A percentile compares a stretch with the other conserved stretches of the same genome.
These are phyloP conservation scores for Nigrospora oryzae DNA, from an alignment of 2,329 filamentous ascomycete species.

Conservation along the genomic window DNA sequence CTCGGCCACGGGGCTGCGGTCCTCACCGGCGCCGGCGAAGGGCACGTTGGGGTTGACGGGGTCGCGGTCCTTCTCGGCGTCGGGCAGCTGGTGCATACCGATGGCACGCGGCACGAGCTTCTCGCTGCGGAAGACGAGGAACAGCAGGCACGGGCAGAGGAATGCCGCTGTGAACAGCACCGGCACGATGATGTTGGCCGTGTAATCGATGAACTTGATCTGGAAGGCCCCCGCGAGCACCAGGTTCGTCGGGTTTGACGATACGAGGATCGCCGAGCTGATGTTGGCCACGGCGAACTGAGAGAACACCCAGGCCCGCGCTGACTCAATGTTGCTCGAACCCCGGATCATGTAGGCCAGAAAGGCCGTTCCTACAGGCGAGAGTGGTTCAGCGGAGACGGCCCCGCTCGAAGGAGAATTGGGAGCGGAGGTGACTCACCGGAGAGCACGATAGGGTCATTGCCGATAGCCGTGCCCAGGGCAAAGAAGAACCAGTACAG, in stretches of 20 bases:
- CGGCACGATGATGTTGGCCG: slow-evolving; percentile 67
- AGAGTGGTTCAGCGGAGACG: not conserved
- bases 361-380: slow-evolving; percentile 46
- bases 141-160: slow-evolving; percentile 61
- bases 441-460: slow-evolving; percentile 67
- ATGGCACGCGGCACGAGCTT: slow-evolving; percentile 57
- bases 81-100: slow-evolving; percentile 57
- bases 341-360: slow-evolving; percentile 70
- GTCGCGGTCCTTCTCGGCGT: slow-evolving; percentile 41
- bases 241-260: slow-evolving; percentile 69
- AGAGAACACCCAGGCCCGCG: slow-evolving; percentile 63
- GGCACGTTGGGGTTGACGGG: slow-evolving; percentile 70
- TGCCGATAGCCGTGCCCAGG: slow-evolving; percentile 61
- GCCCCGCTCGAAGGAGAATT: not conserved
- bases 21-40: slow-evolving; percentile 44
- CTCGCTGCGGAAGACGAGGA: slow-evolving; percentile 58
- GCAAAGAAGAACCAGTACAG: slow-evolving; percentile 65
- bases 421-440: slow-evolving; percentile 23
- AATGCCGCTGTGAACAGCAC: slow-evolving; percentile 57
- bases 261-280: slow-evolving; percentile 66
- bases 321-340: slow-evolving; percentile 62
- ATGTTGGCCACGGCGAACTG: slow-evolving; percentile 69
- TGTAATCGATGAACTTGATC: slow-evolving; percentile 66
- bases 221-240: slow-evolving; percentile 65
- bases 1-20: slow-evolving; percentile 54